Evolutionary conservation across 495 filamentous ascomycete species (phyloP).

Genomic region (Trichocladium uniseriatum): DNA sequence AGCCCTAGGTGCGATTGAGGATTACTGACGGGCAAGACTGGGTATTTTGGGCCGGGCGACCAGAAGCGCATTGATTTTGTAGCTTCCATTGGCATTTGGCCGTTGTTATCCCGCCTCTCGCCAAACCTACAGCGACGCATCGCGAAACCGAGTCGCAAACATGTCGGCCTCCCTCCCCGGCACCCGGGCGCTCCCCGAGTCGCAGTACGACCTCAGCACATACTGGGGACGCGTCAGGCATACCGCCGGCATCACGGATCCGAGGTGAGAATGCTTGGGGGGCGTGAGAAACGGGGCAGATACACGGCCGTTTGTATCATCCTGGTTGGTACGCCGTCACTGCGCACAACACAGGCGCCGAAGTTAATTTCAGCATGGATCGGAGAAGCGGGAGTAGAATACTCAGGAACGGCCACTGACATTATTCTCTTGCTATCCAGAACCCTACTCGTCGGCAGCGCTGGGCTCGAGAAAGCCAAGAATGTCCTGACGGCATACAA

Average conservation of each 20-base stretch:
- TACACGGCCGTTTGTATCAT: constrained; percentile 3
- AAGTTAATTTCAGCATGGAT: not conserved
- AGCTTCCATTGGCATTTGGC: not conserved
- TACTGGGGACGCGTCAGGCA: constrained; percentile 95
- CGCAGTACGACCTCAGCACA: constrained; percentile 82
- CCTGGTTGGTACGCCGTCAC: constrained; percentile 4
- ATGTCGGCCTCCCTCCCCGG: constrained; percentile 94
- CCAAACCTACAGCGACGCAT: not conserved
- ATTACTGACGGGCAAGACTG: not conserved
- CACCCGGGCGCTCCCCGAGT: constrained; percentile 72
- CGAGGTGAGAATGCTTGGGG: constrained; percentile 59
- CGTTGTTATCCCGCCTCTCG: not conserved
- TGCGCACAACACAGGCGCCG: not conserved
- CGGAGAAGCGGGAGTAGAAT: not conserved
- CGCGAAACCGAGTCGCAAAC: constrained; percentile 1
- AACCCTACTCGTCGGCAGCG: constrained; percentile 65
- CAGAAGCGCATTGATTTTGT: not conserved
- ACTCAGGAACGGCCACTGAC: not conserved
- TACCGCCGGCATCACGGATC: constrained; percentile 82
- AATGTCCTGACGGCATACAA: constrained; percentile 70
- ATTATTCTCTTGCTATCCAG: constrained; percentile 32
- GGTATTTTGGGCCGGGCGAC: not conserved
- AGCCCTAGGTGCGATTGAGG: not conserved
- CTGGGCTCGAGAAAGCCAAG: constrained; percentile 78
- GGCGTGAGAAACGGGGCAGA: not conserved